Evolutionary conservation across 805 yeast genomes (phyloP), one percentile per base, ranked within the genome.

Genomic region (Tetrapisispora arboricola): DNA sequence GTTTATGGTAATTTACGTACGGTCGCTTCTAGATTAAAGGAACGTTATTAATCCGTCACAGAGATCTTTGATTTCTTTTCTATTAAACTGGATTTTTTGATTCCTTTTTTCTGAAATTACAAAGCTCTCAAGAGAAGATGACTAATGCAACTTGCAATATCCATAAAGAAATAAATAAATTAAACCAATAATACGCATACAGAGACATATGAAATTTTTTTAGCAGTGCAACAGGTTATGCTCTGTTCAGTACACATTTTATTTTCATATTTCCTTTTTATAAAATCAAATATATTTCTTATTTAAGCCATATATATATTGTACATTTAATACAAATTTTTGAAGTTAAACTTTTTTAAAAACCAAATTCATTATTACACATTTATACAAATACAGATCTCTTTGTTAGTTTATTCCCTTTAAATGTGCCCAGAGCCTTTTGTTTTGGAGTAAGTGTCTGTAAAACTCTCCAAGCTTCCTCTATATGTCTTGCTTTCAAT

Each of bases 1-100:
- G 95, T 92, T 43, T 92, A 92, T 60, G 97, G 97, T 50, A 92
- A 92, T 63, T 73, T 92, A 64, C 84, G 98, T 67, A 86, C 94
- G 29, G 94, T 92, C 51, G 96, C 97, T 36, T 84, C 96, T 11
- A 78, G 98, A 67, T 76, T 92, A 80, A 92, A 92, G 68, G 98
- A 92, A 66, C 79, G 97, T 57, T 92, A 84, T 63, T 92, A 49
- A 46, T 13, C 16, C 1, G 5, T 35, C 12, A n/a, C n/a, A n/a
- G n/a, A n/a, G n/a, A n/a, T n/a, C n/a, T n/a, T n/a, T n/a, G n/a
- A n/a, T n/a, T n/a, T n/a, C n/a, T n/a, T n/a, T n/a, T n/a, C n/a
- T n/a, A n/a, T n/a, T n/a, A n/a, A n/a, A n/a, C n/a, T n/a, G n/a
- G n/a, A n/a, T n/a, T n/a, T n/a, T n/a, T n/a, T n/a, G n/a, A n/a